Conservation (phyloP, 1,284 basidiomycete genomes). For the Microbotryum lychnidis-dioicae region DNA sequence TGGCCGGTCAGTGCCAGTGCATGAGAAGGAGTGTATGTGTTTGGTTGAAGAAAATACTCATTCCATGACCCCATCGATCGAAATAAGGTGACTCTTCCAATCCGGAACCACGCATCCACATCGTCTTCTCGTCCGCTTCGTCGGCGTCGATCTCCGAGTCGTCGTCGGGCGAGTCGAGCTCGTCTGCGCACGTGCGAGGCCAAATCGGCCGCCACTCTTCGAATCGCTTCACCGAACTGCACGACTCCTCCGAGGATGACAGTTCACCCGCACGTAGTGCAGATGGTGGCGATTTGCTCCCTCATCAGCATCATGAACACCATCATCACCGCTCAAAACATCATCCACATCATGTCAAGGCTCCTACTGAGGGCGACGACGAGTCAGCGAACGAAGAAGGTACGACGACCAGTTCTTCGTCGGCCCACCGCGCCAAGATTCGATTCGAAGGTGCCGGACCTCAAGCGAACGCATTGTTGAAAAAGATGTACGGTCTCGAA, state of each 20-base stretch:
- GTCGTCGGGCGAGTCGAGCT: slow-evolving; percentile 9
- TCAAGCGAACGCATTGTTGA: slow-evolving; percentile 18
- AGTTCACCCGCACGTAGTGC: not conserved
- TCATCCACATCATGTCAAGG: not conserved
- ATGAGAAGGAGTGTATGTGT: too few species aligned
- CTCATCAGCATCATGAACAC: not conserved
- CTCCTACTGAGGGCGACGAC: not conserved
- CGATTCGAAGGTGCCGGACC: slow-evolving; percentile 28
- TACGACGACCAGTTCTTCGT: not conserved
- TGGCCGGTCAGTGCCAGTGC: slow-evolving; percentile 32
- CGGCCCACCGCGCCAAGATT: not conserved
- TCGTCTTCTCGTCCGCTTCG: slow-evolving; percentile 36
- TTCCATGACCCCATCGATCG: too few species aligned
- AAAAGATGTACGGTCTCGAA: slow-evolving; percentile 25
- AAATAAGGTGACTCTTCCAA: slow-evolving; percentile 1
- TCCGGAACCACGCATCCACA: slow-evolving; percentile 40
- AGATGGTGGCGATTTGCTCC: not conserved
- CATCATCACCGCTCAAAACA: not conserved
- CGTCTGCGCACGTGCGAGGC: too few species aligned
- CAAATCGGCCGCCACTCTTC: too few species aligned
- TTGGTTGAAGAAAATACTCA: too few species aligned
- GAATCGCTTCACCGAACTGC: not conserved
- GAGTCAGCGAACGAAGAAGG: not conserved
- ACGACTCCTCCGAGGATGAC: not conserved
- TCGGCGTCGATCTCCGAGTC: slow-evolving; percentile 17